phyloP scores from a whole-genome alignment of 192 early-diverging fungal genomes.

The Umbelopsis ramanniana region DNA sequence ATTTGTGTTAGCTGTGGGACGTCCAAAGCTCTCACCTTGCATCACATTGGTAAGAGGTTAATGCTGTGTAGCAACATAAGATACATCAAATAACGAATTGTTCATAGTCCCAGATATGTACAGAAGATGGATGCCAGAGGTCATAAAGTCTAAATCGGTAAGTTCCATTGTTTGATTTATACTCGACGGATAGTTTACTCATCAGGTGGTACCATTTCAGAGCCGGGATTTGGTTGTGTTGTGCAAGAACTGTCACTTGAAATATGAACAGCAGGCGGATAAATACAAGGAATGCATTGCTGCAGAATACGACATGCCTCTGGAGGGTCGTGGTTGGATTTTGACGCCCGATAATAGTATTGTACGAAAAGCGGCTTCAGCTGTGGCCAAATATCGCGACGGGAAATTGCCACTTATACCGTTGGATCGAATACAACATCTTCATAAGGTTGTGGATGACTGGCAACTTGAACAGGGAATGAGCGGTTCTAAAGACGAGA shows the following conservation, averaged over 20 bases:
- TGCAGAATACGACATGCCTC: constrained; percentile 26
- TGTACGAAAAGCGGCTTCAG: constrained; percentile 39
- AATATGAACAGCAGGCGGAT: constrained; percentile 33
- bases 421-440: not conserved
- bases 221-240: constrained; percentile 41
- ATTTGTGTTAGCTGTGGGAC: constrained; percentile 40
- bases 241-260: constrained; percentile 39
- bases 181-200: not conserved
- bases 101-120: constrained; percentile 47
- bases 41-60: constrained; percentile 39
- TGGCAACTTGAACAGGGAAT: not conserved
- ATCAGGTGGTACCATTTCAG: constrained; percentile 13
- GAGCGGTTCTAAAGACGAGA: not conserved
- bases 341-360: constrained; percentile 20
- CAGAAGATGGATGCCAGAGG: constrained; percentile 40
- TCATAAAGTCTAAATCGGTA: constrained; percentile 46
- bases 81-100: not conserved
- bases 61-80: not conserved
- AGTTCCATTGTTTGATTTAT: not conserved
- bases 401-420: constrained; percentile 12
- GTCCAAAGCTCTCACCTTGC: constrained; percentile 29
- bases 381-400: constrained; percentile 20
- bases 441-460: not conserved
- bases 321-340: constrained; percentile 41
- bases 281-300: constrained; percentile 32